These are phyloP conservation scores for Rhynchosporium graminicola DNA, from an alignment of 2,329 filamentous ascomycete species.

Conservation along the genomic window DNA sequence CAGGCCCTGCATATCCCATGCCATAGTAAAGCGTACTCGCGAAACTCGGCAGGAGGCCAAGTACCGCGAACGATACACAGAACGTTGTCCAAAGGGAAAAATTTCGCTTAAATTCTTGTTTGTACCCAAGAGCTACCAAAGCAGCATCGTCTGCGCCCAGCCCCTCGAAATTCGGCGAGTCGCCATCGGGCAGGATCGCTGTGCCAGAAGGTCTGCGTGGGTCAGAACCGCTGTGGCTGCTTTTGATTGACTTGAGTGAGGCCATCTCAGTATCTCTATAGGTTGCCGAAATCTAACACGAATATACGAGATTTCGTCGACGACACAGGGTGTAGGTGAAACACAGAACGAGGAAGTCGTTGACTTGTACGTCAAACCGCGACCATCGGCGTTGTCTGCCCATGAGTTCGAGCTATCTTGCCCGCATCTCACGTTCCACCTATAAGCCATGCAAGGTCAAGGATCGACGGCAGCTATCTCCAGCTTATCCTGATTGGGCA, in stretches of 20 bases:
- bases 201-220: constrained; percentile 46
- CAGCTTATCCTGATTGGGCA: constrained; percentile 22
- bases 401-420: constrained; percentile 10
- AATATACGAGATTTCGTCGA: constrained; percentile 1
- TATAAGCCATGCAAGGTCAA: constrained; percentile 11
- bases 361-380: constrained; percentile 7
- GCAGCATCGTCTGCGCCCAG: constrained; percentile 59
- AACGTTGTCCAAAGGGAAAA: constrained; percentile 75
- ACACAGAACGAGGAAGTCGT: neutral
- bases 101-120: constrained; percentile 59
- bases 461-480: constrained; percentile 27
- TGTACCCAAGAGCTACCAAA: constrained; percentile 60
- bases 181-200: constrained; percentile 51
- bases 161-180: constrained; percentile 48
- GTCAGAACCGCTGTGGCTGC: constrained; percentile 19
- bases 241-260: constrained; percentile 22
- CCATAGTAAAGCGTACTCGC: constrained; percentile 73
- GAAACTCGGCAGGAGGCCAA: constrained; percentile 71
- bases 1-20: constrained; percentile 59
- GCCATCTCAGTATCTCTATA: constrained; percentile 17
- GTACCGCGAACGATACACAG: constrained; percentile 71
- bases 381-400: constrained; percentile 12
- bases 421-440: neutral
- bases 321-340: neutral
- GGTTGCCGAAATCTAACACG: neutral